Evolutionary conservation across 176 grass and related monocot genomes (phyloP), one percentile per base, ranked within the genome.

Genomic region (Typha latifolia): DNA sequence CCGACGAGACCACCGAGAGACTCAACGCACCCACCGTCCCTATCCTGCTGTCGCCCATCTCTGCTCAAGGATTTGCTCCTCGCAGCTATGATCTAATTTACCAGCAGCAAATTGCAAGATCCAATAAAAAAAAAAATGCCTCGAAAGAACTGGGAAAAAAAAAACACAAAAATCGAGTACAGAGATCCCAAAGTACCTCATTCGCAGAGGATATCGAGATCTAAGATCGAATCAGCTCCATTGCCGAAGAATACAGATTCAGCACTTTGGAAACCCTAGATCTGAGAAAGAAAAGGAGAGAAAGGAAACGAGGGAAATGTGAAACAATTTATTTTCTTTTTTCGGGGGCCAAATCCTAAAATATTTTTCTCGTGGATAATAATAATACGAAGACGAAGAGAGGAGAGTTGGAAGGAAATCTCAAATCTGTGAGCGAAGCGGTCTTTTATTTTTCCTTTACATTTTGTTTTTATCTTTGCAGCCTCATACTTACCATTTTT

Each of bases 21-120:
- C 63, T 65, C 63, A 65, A 15, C 63, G 63, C 63, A 16, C 63
- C 63, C 14, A 65, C 63, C 14, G 63, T 65, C 63, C 63, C 63
- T 10, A 65, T 14, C 31, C n/a, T 65, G 63, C 63, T 65, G 16
- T 65, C 63, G 29, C 63, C 63, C 63, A 65, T 65, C 63, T 65
- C 63, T 27, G n/a, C 63, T 65, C 63, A 3, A 32, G 14, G 63
- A 47, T 47, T 65, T 22, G 4, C 53, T 59, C 53, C 53, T 59
- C 52, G 53, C 16, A n/a, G 8, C 53, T 59, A 59, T 18, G 11
- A 59, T 59, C 53, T 59, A 59, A 2, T 4, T 59, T 23, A 61
- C 57, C 16, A 24, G 4, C 16, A 34, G n/a, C 32, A 59, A 21
- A 59, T 59, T 4, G 53, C 16, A 59, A 59, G 6, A 16, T 16